Conservation (phyloP, 768 basidiomycete genomes). For the Podaxis rugospora region DNA sequence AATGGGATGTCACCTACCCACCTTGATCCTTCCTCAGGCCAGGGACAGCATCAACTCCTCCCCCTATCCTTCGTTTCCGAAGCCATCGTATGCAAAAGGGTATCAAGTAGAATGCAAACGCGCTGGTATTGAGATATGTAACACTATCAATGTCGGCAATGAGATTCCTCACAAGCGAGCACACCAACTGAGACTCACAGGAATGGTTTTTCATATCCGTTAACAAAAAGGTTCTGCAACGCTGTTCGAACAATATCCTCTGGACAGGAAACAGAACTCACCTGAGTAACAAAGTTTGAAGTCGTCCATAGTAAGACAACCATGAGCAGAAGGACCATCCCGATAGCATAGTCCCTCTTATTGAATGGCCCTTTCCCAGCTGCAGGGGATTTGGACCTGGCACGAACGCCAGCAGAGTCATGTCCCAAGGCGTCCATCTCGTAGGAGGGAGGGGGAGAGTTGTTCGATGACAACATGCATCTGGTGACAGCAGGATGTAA, state of each 20-base stretch:
- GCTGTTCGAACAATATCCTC: not conserved
- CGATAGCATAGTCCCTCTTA: constrained; percentile 40
- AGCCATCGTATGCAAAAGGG: constrained; percentile 24
- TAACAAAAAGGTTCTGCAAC: constrained; percentile 42
- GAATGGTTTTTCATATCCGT: constrained; percentile 87
- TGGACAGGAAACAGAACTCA: constrained; percentile 18
- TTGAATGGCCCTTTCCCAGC: constrained; percentile 9
- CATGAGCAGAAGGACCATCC: constrained; percentile 63
- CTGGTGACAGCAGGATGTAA: not conserved
- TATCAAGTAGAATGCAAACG: constrained; percentile 54
- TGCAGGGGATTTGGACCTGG: constrained; percentile 1
- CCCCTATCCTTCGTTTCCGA: constrained; percentile 14
- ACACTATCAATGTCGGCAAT: constrained; percentile 18
- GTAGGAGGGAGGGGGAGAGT: not conserved
- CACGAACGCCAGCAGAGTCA: not conserved
- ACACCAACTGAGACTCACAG: constrained; percentile 37
- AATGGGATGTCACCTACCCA: not conserved
- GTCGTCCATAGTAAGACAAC: constrained; percentile 88
- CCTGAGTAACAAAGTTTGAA: constrained; percentile 86
- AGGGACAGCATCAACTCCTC: not conserved
- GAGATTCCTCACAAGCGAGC: not conserved
- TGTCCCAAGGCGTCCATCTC: constrained; percentile 4
- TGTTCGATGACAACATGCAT: constrained; percentile 1
- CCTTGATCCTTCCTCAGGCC: not conserved
- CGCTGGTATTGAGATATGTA: constrained; percentile 84